Evolutionary conservation across 164 flowering plant genomes (phyloP).

Genomic region (Umbellularia californica): DNA sequence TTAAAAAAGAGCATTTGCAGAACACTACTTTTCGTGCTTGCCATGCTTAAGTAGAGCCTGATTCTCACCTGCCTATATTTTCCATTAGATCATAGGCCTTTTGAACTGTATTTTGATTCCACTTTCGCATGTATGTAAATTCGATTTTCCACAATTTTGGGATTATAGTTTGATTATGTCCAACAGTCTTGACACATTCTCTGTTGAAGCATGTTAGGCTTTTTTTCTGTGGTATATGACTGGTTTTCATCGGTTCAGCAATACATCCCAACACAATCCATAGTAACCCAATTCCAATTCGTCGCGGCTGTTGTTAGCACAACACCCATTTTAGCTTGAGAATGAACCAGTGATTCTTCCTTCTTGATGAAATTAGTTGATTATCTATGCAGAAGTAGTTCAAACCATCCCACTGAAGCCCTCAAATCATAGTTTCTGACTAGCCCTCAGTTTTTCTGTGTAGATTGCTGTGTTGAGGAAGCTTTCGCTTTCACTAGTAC

Average conservation of each 20-base stretch:
- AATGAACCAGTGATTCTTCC: too few relatives aligned
- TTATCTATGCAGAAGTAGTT: too few relatives aligned
- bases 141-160: not conserved
- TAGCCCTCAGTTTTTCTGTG: too few relatives aligned
- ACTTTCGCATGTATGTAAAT: not conserved
- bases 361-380: too few relatives aligned
- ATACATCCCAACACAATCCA: not conserved
- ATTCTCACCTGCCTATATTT: not conserved
- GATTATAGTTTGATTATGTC: not conserved
- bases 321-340: too few relatives aligned
- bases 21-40: not conserved
- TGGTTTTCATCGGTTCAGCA: too few relatives aligned
- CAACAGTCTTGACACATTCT: not conserved
- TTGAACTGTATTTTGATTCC: not conserved
- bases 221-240: not conserved
- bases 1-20: constrained; percentile 40
- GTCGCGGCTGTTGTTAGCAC: too few relatives aligned
- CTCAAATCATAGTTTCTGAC: too few relatives aligned
- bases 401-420: too few relatives aligned
- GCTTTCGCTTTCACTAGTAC: too few relatives aligned
- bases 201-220: not conserved
- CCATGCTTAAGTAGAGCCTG: not conserved
- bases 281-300: not conserved
- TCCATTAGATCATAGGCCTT: not conserved
- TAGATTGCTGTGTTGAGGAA: too few relatives aligned